Conservation (phyloP, 176 grass and related monocot genomes). For the Musa beccarii region DNA sequence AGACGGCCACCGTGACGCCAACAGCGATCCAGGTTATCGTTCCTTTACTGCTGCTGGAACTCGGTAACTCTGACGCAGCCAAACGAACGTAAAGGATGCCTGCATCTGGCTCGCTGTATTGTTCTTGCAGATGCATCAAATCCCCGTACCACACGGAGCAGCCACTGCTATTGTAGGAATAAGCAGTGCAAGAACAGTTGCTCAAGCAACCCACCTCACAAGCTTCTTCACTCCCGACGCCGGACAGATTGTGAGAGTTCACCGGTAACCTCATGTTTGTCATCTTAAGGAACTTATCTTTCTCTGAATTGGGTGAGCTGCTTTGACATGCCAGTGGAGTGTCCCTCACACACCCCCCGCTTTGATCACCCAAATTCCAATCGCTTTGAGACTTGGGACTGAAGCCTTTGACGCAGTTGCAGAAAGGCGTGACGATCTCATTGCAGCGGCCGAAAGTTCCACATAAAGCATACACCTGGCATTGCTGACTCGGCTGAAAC, state of each 20-base stretch:
- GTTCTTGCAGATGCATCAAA: conserved; percentile 22
- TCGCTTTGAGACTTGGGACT: not conserved
- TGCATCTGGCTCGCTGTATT: not conserved
- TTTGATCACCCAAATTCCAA: conserved; percentile 25
- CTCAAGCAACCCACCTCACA: conserved; percentile 33
- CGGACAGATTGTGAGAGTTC: not conserved
- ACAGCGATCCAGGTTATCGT: not conserved
- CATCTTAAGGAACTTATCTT: conserved; percentile 26
- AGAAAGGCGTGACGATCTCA: conserved; percentile 18
- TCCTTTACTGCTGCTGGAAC: not conserved
- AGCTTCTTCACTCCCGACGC: not conserved
- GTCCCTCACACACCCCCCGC: conserved; percentile 26
- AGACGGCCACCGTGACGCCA: not conserved
- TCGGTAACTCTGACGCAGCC: conserved; percentile 21
- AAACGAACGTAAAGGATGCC: conserved; percentile 31
- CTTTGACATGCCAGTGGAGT: conserved; percentile 14
- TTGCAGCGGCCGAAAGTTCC: conserved; percentile 37
- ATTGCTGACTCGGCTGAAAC: conserved; percentile 26
- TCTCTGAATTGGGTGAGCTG: not conserved
- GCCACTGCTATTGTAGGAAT: conserved; percentile 18
- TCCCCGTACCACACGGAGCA: conserved; percentile 36
- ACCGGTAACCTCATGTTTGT: conserved; percentile 12
- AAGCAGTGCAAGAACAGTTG: conserved; percentile 39
- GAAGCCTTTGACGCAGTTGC: conserved; percentile 36
- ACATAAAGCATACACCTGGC: conserved; percentile 33